A percentile compares a stretch with the other conserved stretches of the same genome.
phyloP scores from a whole-genome alignment of 768 basidiomycete species.

The Hygrophorus pudorinus region DNA sequence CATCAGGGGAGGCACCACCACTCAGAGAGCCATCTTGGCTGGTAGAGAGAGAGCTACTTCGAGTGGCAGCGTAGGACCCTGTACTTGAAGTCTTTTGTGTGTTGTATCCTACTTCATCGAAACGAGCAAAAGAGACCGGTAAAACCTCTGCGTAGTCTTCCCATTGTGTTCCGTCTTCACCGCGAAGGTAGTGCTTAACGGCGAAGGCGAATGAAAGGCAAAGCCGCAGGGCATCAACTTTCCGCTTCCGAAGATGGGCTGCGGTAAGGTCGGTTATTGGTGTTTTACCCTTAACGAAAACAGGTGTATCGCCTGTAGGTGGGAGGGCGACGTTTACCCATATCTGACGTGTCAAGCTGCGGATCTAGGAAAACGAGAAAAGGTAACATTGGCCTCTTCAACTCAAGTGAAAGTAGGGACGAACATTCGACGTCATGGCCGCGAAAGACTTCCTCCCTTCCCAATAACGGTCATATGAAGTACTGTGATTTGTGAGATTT shows the following conservation, averaged over 20 bases:
- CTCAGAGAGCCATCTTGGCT: slow-evolving; percentile 20
- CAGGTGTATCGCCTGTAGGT: slow-evolving; percentile 34
- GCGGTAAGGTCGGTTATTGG: slow-evolving; percentile 34
- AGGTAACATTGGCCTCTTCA: not conserved
- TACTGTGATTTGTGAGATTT: slow-evolving; percentile 28
- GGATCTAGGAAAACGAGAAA: slow-evolving; percentile 25
- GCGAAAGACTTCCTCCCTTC: slow-evolving; percentile 86
- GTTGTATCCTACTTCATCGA: slow-evolving; percentile 32
- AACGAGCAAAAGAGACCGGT: slow-evolving; percentile 47
- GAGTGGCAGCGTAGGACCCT: slow-evolving; percentile 34
- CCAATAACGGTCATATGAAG: slow-evolving; percentile 81
- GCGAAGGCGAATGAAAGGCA: slow-evolving; percentile 64
- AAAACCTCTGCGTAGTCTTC: slow-evolving; percentile 60
- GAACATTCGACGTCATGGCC: slow-evolving; percentile 45
- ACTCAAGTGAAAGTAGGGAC: not conserved
- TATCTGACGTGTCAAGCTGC: slow-evolving; percentile 66
- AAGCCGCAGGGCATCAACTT: slow-evolving; percentile 62
- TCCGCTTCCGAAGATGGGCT: slow-evolving; percentile 48
- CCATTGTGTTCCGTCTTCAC: slow-evolving; percentile 66
- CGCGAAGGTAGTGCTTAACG: slow-evolving; percentile 76
- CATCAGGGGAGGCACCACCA: slow-evolving; percentile 33
- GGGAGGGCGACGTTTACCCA: slow-evolving; percentile 76
- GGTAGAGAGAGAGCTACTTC: slow-evolving; percentile 15
- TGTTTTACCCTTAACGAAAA: slow-evolving; percentile 41
- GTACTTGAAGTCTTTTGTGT: slow-evolving; percentile 21